Conservation (phyloP, 2,329 filamentous ascomycete species). For the Drechslera avenae region DNA sequence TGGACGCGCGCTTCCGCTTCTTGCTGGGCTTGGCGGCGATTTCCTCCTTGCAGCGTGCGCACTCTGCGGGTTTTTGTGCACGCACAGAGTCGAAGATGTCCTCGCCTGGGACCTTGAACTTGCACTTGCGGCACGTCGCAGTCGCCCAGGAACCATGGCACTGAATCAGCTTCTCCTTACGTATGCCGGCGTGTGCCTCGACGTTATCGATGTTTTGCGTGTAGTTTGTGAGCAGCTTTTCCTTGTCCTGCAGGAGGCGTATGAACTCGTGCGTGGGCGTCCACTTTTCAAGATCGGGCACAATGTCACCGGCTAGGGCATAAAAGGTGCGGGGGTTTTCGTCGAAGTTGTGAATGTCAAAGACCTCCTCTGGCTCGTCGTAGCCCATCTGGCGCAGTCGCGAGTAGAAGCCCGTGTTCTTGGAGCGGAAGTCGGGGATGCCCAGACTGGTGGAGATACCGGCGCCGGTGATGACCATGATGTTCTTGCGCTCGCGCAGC, state of each 20-base stretch:
- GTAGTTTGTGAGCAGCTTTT: slow-evolving; percentile 93
- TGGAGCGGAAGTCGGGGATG: slow-evolving; percentile 95
- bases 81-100: slow-evolving; percentile 80
- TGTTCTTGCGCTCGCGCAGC: slow-evolving; percentile 75
- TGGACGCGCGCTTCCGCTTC: slow-evolving; percentile 60
- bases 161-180: slow-evolving; percentile 82
- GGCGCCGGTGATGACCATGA: slow-evolving; percentile 92
- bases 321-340: slow-evolving; percentile 90
- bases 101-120: slow-evolving; percentile 73
- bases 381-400: slow-evolving; percentile 78
- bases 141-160: slow-evolving; percentile 97
- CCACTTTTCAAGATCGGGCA: slow-evolving; percentile 78
- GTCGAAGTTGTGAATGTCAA: slow-evolving; percentile 86
- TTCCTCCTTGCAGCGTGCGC: slow-evolving; percentile 68
- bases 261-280: slow-evolving; percentile 96
- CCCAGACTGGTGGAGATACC: slow-evolving; percentile 96
- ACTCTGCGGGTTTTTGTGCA: slow-evolving; percentile 76
- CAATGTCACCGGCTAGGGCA: slow-evolving; percentile 85
- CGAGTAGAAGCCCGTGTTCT: slow-evolving; percentile 88
- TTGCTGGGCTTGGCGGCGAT: slow-evolving; percentile 56
- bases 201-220: slow-evolving; percentile 99
- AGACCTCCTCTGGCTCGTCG: slow-evolving; percentile 90
- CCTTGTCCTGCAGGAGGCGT: slow-evolving; percentile 81
- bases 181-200: slow-evolving; percentile 83
- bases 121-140: slow-evolving; percentile 84